A percentile compares a stretch with the other conserved stretches of the same genome.
These are phyloP conservation scores for Carex myosuroides DNA, from an alignment of 176 grass and related monocot species.

Conservation along the genomic window DNA sequence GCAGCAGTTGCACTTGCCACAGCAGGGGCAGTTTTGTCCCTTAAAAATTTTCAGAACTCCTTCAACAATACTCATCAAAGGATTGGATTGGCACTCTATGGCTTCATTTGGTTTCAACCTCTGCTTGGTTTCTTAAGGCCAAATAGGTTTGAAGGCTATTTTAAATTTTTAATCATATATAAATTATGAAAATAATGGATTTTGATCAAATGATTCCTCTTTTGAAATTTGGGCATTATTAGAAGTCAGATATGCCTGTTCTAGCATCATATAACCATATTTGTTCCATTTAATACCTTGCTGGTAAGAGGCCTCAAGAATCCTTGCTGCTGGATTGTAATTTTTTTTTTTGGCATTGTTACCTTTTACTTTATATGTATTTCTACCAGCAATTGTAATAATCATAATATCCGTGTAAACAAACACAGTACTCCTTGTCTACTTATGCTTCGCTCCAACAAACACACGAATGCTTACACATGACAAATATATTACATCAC, in stretches of 20 bases:
- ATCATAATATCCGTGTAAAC: neutral
- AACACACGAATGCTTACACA: neutral
- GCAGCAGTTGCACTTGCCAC: conserved; percentile 64
- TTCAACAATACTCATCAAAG: conserved; percentile 87
- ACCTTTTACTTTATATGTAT: neutral
- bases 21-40: conserved; percentile 53
- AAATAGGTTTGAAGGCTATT: conserved; percentile 39
- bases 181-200: conserved; percentile 5
- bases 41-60: conserved; percentile 91
- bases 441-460: neutral
- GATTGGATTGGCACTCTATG: conserved; percentile 72
- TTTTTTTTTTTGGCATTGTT: neutral
- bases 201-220: neutral
- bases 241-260: neutral
- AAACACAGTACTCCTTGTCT: neutral
- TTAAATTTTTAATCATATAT: neutral
- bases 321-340: neutral
- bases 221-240: neutral
- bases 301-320: neutral
- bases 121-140: conserved; percentile 80
- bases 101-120: conserved; percentile 79
- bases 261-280: neutral
- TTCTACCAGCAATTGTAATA: neutral
- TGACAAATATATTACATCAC: neutral
- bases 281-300: neutral